phyloP scores from a whole-genome alignment of 2,329 filamentous ascomycete species.

The Clonostachys rhizophaga region DNA sequence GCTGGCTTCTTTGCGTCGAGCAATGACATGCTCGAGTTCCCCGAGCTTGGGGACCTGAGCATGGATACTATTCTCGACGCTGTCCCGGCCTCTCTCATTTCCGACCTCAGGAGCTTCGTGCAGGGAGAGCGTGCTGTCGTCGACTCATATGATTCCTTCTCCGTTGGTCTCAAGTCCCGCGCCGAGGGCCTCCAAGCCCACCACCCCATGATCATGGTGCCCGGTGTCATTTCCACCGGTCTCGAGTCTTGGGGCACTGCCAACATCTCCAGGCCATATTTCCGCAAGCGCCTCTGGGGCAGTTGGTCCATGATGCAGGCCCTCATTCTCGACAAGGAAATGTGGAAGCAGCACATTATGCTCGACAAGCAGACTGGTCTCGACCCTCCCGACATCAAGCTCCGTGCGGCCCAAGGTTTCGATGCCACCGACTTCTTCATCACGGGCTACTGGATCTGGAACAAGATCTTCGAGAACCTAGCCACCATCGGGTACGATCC shows the following conservation, averaged over 20 bases:
- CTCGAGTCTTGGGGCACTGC: constrained; percentile 95
- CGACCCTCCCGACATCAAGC: constrained; percentile 84
- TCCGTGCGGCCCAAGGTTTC: constrained; percentile 91
- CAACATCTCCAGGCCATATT: constrained; percentile 81
- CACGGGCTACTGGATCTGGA: constrained; percentile 96
- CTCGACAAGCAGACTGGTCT: constrained; percentile 87
- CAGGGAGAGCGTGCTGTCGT: constrained; percentile 79
- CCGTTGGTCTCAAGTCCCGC: constrained; percentile 79
- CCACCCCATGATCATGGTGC: constrained; percentile 94
- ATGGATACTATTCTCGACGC: constrained; percentile 85
- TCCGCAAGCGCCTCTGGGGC: constrained; percentile 91
- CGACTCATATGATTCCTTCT: constrained; percentile 89
- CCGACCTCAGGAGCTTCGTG: constrained; percentile 80
- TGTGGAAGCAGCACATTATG: constrained; percentile 97
- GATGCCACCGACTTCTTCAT: constrained; percentile 97
- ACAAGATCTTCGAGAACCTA: constrained; percentile 95
- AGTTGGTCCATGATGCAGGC: constrained; percentile 99
- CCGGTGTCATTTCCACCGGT: constrained; percentile 94
- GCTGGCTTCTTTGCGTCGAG: constrained; percentile 87
- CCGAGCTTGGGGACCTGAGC: constrained; percentile 66
- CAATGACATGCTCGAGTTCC: constrained; percentile 84
- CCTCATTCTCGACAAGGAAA: constrained; percentile 84
- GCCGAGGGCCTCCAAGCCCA: constrained; percentile 75
- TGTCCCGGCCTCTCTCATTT: constrained; percentile 78
- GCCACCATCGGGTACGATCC: constrained; percentile 96